Evolutionary conservation across 2,329 filamentous ascomycete species (phyloP).

Genomic region (Sodiomyces alkalinus): DNA sequence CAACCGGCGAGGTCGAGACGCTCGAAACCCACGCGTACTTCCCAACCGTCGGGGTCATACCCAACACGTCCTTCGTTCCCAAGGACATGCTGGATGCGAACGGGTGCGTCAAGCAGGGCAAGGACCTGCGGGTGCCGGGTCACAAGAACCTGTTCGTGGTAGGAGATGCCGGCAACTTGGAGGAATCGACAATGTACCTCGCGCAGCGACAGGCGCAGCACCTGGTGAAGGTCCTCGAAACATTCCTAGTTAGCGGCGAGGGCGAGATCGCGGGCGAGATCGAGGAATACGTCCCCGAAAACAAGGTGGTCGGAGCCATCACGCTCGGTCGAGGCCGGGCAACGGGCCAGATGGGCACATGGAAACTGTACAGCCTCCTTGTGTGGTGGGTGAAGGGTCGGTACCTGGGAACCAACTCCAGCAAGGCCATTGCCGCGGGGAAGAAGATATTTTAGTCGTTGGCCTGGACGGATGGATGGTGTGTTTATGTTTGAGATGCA

Average conservation of each 20-base stretch:
- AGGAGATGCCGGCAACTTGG: constrained; percentile 27
- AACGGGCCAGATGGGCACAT: constrained; percentile 17
- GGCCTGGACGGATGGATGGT: constrained; percentile 1
- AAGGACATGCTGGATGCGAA: constrained; percentile 17
- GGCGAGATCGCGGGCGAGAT: constrained; percentile 8
- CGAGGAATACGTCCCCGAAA: constrained; percentile 9
- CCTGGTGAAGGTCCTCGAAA: constrained; percentile 18
- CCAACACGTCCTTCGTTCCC: constrained; percentile 30
- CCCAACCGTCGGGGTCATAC: constrained; percentile 26
- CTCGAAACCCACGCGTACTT: constrained; percentile 29
- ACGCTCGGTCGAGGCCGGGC: constrained; percentile 23
- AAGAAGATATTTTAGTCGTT: constrained; percentile 5
- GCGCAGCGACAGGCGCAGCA: constrained; percentile 19
- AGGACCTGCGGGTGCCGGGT: constrained; percentile 18
- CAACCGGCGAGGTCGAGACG: constrained; percentile 18
- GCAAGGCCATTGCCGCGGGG: constrained; percentile 4
- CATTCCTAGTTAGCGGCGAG: constrained; percentile 13
- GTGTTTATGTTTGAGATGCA: not conserved
- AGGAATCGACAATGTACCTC: constrained; percentile 15
- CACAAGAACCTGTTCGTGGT: constrained; percentile 26
- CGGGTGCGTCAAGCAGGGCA: constrained; percentile 21
- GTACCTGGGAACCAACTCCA: constrained; percentile 11
- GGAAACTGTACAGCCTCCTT: constrained; percentile 16
- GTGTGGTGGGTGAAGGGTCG: constrained; percentile 18
- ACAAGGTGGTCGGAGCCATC: constrained; percentile 18